Base-by-base conservation (phyloP, 192 early-diverging fungal species). In the Coemansia sp. region DNA sequence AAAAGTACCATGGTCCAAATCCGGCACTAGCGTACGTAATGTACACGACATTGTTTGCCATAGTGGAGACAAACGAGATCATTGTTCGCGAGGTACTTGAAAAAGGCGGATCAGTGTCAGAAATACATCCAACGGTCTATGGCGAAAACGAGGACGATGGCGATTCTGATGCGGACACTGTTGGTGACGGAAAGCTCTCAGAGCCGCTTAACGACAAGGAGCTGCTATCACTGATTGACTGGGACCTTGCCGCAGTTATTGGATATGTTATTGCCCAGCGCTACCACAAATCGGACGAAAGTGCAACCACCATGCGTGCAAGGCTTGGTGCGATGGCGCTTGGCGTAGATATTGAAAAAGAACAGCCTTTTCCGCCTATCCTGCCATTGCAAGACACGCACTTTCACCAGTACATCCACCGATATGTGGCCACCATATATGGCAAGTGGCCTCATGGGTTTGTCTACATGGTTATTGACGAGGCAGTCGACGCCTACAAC, bases 401-500 rank as follows among this genome's bases (percentile, higher is more conserved):
- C 13, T 68, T 82, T 37, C 79, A 82, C 57, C 60, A 68, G 47
- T 74, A 63, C 41, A 61, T 82, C 40, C 61, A 53, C 41, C 26
- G 43, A 11, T 75, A 76, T 26, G 71, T 82, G 5, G 11, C 43
- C 0, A 32, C 64, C 9, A 48, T 76, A 16, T 82, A 81, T 37
- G 48, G 54, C 11, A 70, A 18, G 37, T 81, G 79, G 79, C 74
- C 73, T 0, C 57, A 81, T 32, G 79, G 74, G 0, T 76, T 81
- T 70, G 70, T 65, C 12, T 76, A 81, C 56, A 81, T 81, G 79
- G 79, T 81, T 9, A 72, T 81, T 42, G 79, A 81, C 39, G 79
- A 81, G 62, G 70, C 79, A 1, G 71, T 76, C 8, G 64, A 65
- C 0, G 67, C 69, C 6, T 81, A 81, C 50, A 81, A 81, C 45